Evolutionary conservation across 805 yeast genomes (phyloP).

Genomic region (Saturnispora halmiae): DNA sequence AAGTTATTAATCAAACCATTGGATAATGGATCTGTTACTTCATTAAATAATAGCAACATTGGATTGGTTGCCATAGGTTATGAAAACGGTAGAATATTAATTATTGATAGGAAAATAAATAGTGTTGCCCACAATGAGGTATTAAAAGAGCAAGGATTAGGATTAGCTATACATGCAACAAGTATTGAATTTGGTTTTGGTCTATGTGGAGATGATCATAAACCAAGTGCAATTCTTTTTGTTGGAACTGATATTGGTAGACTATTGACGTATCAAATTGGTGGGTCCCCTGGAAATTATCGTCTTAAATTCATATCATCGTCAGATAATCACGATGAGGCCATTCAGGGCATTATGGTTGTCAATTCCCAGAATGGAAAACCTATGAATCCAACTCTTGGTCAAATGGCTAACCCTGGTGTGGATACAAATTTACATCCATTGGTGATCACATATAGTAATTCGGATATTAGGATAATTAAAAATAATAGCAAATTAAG

Average conservation of each 20-base stretch:
- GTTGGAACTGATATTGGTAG: conserved; percentile 78
- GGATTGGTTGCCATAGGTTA: conserved; percentile 84
- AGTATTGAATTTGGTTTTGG: conserved; percentile 65
- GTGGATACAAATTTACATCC: conserved; percentile 54
- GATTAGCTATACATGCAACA: conserved; percentile 36
- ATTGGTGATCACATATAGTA: conserved; percentile 45
- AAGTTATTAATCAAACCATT: conserved; percentile 35
- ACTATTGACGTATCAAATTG: conserved; percentile 50
- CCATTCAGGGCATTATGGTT: conserved; percentile 49
- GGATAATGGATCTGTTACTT: conserved; percentile 42
- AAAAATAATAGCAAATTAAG: conserved; percentile 54
- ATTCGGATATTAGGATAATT: conserved; percentile 52
- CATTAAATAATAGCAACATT: conserved; percentile 58
- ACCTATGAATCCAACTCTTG: conserved; percentile 56
- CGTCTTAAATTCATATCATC: conserved; percentile 42
- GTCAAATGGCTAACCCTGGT: conserved; percentile 31
- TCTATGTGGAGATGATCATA: conserved; percentile 35
- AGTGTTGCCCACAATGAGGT: conserved; percentile 37
- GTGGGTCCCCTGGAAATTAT: conserved; percentile 60
- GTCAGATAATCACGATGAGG: conserved; percentile 40
- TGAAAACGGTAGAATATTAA: conserved; percentile 60
- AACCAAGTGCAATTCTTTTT: conserved; percentile 51
- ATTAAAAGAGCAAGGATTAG: conserved; percentile 23
- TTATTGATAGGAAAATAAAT: conserved; percentile 70
- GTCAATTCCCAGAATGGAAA: conserved; percentile 51